These are phyloP conservation scores for Neonectria faginata DNA, from an alignment of 2,329 filamentous ascomycete species.

Conservation along the genomic window DNA sequence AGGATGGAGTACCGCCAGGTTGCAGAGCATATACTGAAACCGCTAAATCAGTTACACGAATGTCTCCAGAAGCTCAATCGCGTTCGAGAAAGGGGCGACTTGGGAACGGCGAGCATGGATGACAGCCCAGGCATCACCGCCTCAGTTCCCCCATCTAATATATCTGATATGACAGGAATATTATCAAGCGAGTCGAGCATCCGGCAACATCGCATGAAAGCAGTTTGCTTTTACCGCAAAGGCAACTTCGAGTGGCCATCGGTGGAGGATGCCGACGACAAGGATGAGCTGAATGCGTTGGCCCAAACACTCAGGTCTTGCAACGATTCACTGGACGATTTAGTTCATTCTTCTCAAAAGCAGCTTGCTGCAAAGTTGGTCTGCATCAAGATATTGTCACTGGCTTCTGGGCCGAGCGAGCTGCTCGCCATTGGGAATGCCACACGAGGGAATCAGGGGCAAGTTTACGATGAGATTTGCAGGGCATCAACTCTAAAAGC, in stretches of 20 bases:
- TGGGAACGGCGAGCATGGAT: neutral
- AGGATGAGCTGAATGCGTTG: neutral
- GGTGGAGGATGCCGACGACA: neutral
- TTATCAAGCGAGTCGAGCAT: neutral
- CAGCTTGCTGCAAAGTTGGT: neutral
- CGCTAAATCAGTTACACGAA: neutral
- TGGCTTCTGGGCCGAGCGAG: too few species aligned
- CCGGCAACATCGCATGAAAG: neutral
- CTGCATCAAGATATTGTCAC: too few species aligned
- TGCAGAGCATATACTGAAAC: neutral
- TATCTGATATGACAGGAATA: neutral
- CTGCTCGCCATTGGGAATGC: too few species aligned
- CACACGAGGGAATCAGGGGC: neutral
- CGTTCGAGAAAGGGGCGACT: neutral
- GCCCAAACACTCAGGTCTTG: neutral
- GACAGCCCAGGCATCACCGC: neutral
- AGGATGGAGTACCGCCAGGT: neutral
- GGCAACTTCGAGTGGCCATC: neutral
- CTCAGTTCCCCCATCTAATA: too few species aligned
- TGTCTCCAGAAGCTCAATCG: too few species aligned
- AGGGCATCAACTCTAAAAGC: neutral
- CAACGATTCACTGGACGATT: neutral
- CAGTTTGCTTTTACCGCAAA: neutral
- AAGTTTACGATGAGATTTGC: neutral
- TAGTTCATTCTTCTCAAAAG: neutral